phyloP scores from a whole-genome alignment of 306 rosid species.

The Inga laurina region DNA sequence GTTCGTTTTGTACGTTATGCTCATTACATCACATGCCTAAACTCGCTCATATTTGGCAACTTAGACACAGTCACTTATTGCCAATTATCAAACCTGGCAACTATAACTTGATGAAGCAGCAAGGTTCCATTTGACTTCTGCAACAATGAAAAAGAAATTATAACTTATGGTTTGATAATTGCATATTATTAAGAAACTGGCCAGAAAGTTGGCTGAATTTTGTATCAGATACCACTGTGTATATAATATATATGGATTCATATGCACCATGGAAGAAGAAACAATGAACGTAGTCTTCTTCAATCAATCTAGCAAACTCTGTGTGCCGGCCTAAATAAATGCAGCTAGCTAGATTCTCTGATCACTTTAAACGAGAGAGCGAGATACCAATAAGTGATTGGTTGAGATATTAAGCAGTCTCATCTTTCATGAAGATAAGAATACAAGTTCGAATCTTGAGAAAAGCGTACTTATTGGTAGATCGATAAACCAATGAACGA shows the following conservation, averaged over 20 bases:
- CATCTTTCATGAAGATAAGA: no score
- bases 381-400: no score
- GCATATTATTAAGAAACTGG: background rate
- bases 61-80: slow-evolving; percentile 29
- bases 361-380: background rate
- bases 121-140: background rate
- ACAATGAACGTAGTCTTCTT: background rate
- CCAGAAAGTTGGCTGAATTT: background rate
- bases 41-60: slow-evolving; percentile 29
- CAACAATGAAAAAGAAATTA: background rate
- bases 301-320: background rate
- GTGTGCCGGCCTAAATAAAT: background rate
- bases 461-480: no score
- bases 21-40: slow-evolving; percentile 41
- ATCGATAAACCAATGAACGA: no score
- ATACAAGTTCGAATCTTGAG: no score
- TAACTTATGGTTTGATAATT: background rate
- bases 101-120: slow-evolving; percentile 19
- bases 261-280: background rate
- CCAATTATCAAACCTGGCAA: slow-evolving; percentile 3
- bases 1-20: slow-evolving; percentile 19
- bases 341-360: background rate
- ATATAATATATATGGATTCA: background rate
- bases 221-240: background rate
- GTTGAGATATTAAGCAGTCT: no score